These are phyloP conservation scores for Ricinus communis DNA, from an alignment of 345 rosid genomes.

Conservation along the genomic window DNA sequence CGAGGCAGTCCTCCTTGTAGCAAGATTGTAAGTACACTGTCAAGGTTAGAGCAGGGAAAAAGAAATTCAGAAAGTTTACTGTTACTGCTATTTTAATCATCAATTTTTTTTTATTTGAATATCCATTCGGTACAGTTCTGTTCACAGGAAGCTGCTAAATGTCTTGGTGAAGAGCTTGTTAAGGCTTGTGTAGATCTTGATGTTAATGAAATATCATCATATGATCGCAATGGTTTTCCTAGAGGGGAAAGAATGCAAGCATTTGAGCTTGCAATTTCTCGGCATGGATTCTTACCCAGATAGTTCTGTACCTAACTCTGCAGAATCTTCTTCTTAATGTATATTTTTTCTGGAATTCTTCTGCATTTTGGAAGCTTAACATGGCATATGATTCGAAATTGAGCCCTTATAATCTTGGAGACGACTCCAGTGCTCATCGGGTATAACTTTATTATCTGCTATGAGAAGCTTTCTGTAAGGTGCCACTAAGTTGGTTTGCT, in stretches of 20 bases:
- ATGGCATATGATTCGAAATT: no score
- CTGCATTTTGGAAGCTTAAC: no score
- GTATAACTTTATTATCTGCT: no score
- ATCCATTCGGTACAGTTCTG: no score
- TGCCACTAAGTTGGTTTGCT: no score
- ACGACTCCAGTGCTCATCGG: no score
- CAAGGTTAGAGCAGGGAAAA: background rate
- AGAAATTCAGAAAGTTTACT: background rate
- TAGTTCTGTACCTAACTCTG: constrained; percentile 25
- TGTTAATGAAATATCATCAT: constrained; percentile 68
- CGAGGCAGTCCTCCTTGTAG: constrained; percentile 56
- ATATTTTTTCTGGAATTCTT: no score
- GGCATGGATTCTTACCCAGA: constrained; percentile 66
- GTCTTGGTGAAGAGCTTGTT: constrained; percentile 81
- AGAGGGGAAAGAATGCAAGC: constrained; percentile 80
- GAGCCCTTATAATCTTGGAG: no score
- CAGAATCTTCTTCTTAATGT: background rate
- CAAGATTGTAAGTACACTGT: constrained; percentile 51
- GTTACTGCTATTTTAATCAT: no score
- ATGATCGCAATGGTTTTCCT: constrained; percentile 77
- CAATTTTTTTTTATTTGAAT: no score
- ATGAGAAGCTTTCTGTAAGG: no score
- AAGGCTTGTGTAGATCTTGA: constrained; percentile 59
- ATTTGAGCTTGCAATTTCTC: constrained; percentile 67
- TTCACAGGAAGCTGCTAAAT: constrained; percentile 74